Percentiles rank a stretch among this genome's conserved stretches.
These are phyloP conservation scores for Filobasidium wieringae DNA, from an alignment of 768 basidiomycete genomes.

Conservation along the genomic window DNA sequence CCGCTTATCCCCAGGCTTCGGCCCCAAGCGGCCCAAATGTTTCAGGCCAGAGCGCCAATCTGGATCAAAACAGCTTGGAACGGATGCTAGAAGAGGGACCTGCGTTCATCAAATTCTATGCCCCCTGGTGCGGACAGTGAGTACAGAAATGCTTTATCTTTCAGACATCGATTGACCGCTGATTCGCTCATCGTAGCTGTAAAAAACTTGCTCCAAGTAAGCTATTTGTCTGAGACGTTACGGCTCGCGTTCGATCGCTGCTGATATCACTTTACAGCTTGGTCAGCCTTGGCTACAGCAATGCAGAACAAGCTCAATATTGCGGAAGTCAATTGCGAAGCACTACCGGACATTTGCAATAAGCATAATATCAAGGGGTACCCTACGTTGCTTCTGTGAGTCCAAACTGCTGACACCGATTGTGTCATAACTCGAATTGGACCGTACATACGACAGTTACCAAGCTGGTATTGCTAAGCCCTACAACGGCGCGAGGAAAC, in stretches of 20 bases:
- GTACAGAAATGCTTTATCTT: conserved; percentile 4
- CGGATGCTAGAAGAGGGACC: conserved; percentile 43
- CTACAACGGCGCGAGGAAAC: conserved; percentile 59
- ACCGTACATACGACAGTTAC: conserved; percentile 30
- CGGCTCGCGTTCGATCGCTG: neutral
- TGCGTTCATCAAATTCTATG: conserved; percentile 68
- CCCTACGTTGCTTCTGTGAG: conserved; percentile 67
- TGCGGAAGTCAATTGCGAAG: conserved; percentile 83
- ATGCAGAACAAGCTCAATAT: conserved; percentile 64
- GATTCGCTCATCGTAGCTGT: conserved; percentile 48
- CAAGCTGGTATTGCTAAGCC: conserved; percentile 53
- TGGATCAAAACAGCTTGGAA: conserved; percentile 21
- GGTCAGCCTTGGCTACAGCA: conserved; percentile 58
- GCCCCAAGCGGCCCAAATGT: neutral
- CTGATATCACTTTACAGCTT: conserved; percentile 42
- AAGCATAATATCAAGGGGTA: conserved; percentile 61
- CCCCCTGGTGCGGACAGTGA: conserved; percentile 85
- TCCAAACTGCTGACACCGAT: conserved; percentile 9
- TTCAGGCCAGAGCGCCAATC: neutral
- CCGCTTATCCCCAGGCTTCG: conserved; percentile 21
- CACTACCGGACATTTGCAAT: conserved; percentile 54
- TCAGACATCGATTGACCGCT: neutral
- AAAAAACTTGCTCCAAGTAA: conserved; percentile 67
- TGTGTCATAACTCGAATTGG: no score
- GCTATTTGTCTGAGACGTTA: conserved; percentile 11